Evolutionary conservation across 257 asterid genomes (phyloP), one percentile per base, ranked within the genome.

Genomic region (Solanum virginianum): DNA sequence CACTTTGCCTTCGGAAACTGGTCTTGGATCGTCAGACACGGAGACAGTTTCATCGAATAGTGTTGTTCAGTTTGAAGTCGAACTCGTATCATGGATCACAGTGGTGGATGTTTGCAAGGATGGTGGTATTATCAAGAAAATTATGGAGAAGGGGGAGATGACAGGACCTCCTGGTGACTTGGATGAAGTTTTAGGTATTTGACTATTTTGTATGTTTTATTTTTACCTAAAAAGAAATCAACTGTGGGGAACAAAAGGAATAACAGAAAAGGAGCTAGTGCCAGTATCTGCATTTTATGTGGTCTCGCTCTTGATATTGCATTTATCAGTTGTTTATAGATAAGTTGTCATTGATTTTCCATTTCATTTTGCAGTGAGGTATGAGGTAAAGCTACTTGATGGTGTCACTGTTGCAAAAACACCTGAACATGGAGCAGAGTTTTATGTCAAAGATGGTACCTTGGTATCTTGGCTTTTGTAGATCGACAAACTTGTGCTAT

Each of bases 81-180:
- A 92, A 80, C 96, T 94, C 68, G 43, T 91, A 82, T 94, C 96
- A 29, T 94, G 97, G 96, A 90, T 91, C 88, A 86, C 89, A 2
- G 93, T 94, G 83, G 89, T 94, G 68, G 96, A 94, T 88, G 74
- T 94, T 63, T 91, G 92, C 92, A 94, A 88, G 90, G 96, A 92
- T 84, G 95, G 96, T 87, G 97, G 94, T 66, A 91, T 92, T 84
- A 87, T 92, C 84, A 92, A 94, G 91, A 92, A 87, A 85, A 87
- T 92, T 70, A 71, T 92, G 81, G 89, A 88, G 89, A 87, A 84
- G 82, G 97, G 97, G 39, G 95, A 91, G 56, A 86, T 83, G 36
- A 55, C 84, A 81, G 96, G 95, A 81, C 95, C 94, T 84, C 97
- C 97, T 82, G 88, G 89, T 83, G 94, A 92, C 77, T 90, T 92